Evolutionary conservation across 164 flowering plant genomes (phyloP).

Genomic region (Kalanchoe fedtschenkoi): DNA sequence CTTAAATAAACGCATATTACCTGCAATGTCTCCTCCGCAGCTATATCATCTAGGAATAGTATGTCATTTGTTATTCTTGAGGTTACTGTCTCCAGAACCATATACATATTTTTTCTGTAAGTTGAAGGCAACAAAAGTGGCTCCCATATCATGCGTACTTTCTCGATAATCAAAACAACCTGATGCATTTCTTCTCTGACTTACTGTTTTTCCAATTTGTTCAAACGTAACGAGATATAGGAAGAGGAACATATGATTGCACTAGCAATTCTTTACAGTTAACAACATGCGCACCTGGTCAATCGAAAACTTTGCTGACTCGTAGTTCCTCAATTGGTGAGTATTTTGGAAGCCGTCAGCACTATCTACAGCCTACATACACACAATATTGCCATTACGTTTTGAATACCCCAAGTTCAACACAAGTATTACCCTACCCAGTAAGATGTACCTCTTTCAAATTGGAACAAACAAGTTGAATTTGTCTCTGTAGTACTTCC

Average conservation of each 20-base stretch:
- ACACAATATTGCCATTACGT: neutral
- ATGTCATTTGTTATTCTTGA: slow-evolving; percentile 58
- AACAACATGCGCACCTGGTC: slow-evolving; percentile 60
- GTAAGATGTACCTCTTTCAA: slow-evolving; percentile 57
- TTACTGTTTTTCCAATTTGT: neutral
- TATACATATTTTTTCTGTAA: slow-evolving; percentile 60
- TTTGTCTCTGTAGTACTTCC: slow-evolving; percentile 62
- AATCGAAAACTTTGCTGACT: slow-evolving; percentile 75
- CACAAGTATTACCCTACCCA: too few species aligned
- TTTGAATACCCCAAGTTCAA: neutral
- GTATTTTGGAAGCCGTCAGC: slow-evolving; percentile 99
- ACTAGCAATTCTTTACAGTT: neutral
- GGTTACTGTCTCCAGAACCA: slow-evolving; percentile 58
- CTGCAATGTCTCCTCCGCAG: slow-evolving; percentile 93
- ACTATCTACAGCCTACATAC: slow-evolving; percentile 72
- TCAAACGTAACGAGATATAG: neutral
- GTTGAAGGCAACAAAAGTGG: slow-evolving; percentile 62
- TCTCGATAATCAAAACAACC: slow-evolving; percentile 86
- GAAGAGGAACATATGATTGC: neutral
- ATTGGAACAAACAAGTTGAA: slow-evolving; percentile 50
- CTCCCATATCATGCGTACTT: slow-evolving; percentile 86
- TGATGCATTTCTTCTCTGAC: slow-evolving; percentile 14
- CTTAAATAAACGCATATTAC: slow-evolving; percentile 18
- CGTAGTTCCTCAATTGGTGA: slow-evolving; percentile 62
- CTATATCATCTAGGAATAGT: slow-evolving; percentile 85